phyloP scores from a whole-genome alignment of 2,329 filamentous ascomycete species.

The Xylariales sp. region DNA sequence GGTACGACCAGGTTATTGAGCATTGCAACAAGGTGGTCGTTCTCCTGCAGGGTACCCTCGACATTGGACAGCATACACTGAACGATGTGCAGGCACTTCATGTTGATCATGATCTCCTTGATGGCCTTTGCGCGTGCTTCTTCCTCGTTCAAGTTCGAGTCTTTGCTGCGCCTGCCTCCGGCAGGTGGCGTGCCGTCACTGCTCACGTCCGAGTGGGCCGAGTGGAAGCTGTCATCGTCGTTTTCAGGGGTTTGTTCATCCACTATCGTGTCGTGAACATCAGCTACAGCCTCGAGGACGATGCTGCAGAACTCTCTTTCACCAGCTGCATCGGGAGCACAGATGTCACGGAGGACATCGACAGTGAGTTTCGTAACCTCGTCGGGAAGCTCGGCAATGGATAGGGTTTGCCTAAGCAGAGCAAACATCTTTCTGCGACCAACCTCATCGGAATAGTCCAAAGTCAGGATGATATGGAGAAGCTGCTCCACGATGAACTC shows the following conservation, averaged over 20 bases:
- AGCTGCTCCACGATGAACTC: slow-evolving; percentile 96
- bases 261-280: slow-evolving; percentile 91
- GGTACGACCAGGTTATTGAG: slow-evolving; percentile 95
- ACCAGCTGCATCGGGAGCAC: slow-evolving; percentile 66
- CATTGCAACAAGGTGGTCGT: slow-evolving; percentile 92
- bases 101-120: slow-evolving; percentile 90
- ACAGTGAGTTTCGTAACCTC: slow-evolving; percentile 86
- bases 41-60: slow-evolving; percentile 78
- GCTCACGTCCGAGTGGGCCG: slow-evolving; percentile 80
- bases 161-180: slow-evolving; percentile 36
- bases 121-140: slow-evolving; percentile 70
- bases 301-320: slow-evolving; percentile 81
- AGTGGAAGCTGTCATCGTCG: slow-evolving; percentile 83
- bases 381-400: slow-evolving; percentile 82
- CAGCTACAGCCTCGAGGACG: slow-evolving; percentile 88
- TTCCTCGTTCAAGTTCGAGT: slow-evolving; percentile 52
- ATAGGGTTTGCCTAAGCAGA: slow-evolving; percentile 78
- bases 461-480: slow-evolving; percentile 81
- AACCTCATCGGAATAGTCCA: slow-evolving; percentile 97
- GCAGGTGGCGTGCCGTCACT: slow-evolving; percentile 54
- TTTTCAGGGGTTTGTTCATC: slow-evolving; percentile 56
- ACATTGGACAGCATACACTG: slow-evolving; percentile 97
- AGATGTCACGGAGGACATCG: slow-evolving; percentile 77
- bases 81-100: slow-evolving; percentile 96
- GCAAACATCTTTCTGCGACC: slow-evolving; percentile 95